These are phyloP conservation scores for Vicia faba DNA, from an alignment of 306 rosid species.

Conservation along the genomic window DNA sequence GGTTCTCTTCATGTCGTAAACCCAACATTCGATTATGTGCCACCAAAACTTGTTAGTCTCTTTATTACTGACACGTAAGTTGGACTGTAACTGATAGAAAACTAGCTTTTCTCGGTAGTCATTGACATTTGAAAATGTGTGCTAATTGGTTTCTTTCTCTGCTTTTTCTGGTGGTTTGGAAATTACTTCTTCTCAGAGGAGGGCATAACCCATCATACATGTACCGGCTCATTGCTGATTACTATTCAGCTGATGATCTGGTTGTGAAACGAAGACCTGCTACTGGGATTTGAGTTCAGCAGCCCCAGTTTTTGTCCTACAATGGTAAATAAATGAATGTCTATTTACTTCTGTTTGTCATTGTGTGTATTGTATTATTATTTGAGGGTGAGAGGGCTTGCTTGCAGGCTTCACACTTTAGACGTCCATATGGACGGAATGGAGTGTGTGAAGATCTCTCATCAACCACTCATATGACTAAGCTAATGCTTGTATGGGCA, in stretches of 20 bases:
- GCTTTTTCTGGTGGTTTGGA: constrained; percentile 21
- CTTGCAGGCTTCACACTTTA: background rate
- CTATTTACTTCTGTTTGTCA: background rate
- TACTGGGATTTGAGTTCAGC: constrained; percentile 55
- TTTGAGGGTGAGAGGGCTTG: constrained; percentile 18
- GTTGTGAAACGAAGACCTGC: constrained; percentile 67
- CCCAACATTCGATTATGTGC: constrained; percentile 93
- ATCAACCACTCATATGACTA: background rate
- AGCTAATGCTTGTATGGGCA: background rate
- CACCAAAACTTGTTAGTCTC: constrained; percentile 87
- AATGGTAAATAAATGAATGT: constrained; percentile 39
- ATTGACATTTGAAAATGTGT: constrained; percentile 14
- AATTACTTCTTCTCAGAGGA: constrained; percentile 64
- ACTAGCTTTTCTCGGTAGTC: background rate
- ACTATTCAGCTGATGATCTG: constrained; percentile 94
- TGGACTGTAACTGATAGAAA: constrained; percentile 26
- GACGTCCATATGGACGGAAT: background rate
- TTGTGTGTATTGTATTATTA: background rate
- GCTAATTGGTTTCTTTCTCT: constrained; percentile 32
- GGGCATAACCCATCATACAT: constrained; percentile 95
- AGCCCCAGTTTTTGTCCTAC: constrained; percentile 37
- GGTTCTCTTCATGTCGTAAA: constrained; percentile 88
- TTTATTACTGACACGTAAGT: constrained; percentile 98
- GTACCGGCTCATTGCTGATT: constrained; percentile 96
- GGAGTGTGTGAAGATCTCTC: background rate